These are phyloP conservation scores for Exsudoporus frostii DNA, from an alignment of 768 basidiomycete species.

Conservation along the genomic window DNA sequence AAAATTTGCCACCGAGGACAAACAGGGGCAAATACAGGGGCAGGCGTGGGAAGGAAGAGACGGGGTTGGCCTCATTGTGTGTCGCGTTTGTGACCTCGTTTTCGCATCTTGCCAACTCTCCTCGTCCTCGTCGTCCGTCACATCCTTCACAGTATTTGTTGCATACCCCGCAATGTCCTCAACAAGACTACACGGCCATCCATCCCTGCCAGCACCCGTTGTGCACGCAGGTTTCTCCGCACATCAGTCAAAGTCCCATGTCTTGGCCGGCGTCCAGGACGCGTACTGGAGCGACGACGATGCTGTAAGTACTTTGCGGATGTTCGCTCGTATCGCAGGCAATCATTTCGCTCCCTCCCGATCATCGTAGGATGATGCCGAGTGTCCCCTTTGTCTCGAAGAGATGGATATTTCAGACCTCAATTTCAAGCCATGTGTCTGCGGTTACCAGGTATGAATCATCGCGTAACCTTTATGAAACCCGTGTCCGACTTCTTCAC, in stretches of 20 bases:
- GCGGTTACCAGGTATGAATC: slow-evolving; percentile 85
- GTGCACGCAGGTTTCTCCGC: slow-evolving; percentile 67
- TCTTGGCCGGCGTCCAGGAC: slow-evolving; percentile 88
- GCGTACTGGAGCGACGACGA: slow-evolving; percentile 97
- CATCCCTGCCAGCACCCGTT: slow-evolving; percentile 70
- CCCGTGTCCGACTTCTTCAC: slow-evolving; percentile 5
- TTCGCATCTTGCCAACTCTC: slow-evolving; percentile 10
- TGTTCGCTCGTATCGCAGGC: slow-evolving; percentile 7
- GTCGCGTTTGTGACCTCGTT: slow-evolving; percentile 24
- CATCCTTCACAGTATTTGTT: not conserved
- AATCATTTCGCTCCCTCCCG: slow-evolving; percentile 16
- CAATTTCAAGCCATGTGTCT: slow-evolving; percentile 98
- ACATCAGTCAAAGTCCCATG: slow-evolving; percentile 80
- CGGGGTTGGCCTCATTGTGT: slow-evolving; percentile 22
- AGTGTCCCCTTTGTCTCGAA: slow-evolving; percentile 96
- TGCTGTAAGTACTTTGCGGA: slow-evolving; percentile 45
- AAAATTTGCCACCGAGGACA: slow-evolving; percentile 11
- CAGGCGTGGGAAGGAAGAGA: slow-evolving; percentile 21
- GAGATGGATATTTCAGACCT: slow-evolving; percentile 99
- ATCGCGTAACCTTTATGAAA: slow-evolving; percentile 19
- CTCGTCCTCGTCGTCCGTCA: slow-evolving; percentile 19
- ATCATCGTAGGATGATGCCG: slow-evolving; percentile 80
- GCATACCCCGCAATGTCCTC: slow-evolving; percentile 41
- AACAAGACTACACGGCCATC: slow-evolving; percentile 55
- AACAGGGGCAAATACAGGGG: slow-evolving; percentile 20